A percentile compares a stretch with the other conserved stretches of the same genome.
Conservation (phyloP, 495 filamentous ascomycete genomes). For the Annulohypoxylon maeteangense region DNA sequence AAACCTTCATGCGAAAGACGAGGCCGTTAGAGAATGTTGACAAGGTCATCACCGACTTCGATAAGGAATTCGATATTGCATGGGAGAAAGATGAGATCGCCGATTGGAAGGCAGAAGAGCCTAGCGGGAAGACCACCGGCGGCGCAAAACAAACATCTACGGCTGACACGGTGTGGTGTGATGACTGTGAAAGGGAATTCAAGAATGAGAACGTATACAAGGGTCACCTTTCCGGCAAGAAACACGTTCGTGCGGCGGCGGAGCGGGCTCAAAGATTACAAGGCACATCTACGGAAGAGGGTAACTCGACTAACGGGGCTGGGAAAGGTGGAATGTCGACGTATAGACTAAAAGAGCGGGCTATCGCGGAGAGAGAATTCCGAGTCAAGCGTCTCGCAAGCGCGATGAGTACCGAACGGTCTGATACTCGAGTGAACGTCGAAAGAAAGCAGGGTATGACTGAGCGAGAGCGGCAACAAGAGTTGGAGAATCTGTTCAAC, state of each 20-base stretch:
- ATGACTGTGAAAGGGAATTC: constrained; percentile 92
- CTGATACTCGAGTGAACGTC: constrained; percentile 89
- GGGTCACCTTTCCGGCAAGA: constrained; percentile 86
- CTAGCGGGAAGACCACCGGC: constrained; percentile 49
- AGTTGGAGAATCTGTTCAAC: constrained; percentile 85
- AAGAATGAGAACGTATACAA: constrained; percentile 96
- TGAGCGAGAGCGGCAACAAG: constrained; percentile 90
- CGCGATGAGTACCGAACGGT: constrained; percentile 79
- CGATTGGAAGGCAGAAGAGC: constrained; percentile 77
- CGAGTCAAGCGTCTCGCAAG: constrained; percentile 79
- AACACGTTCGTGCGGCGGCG: constrained; percentile 86
- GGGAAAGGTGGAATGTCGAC: constrained; percentile 51
- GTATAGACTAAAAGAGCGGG: constrained; percentile 82
- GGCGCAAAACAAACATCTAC: constrained; percentile 61
- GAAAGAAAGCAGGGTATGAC: constrained; percentile 97
- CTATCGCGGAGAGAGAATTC: constrained; percentile 88
- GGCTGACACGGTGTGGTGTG: constrained; percentile 83
- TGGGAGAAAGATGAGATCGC: constrained; percentile 83
- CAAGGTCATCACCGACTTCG: constrained; percentile 76
- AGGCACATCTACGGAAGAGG: constrained; percentile 33
- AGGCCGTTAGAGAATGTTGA: constrained; percentile 85
- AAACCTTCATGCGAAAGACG: constrained; percentile 83
- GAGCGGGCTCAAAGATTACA: constrained; percentile 55
- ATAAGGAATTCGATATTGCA: constrained; percentile 81
- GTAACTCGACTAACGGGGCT: constrained; percentile 44